A percentile compares a stretch with the other conserved stretches of the same genome.
phyloP scores from a whole-genome alignment of 352 stramenopile genomes.

The Pythium utonaiense region DNA sequence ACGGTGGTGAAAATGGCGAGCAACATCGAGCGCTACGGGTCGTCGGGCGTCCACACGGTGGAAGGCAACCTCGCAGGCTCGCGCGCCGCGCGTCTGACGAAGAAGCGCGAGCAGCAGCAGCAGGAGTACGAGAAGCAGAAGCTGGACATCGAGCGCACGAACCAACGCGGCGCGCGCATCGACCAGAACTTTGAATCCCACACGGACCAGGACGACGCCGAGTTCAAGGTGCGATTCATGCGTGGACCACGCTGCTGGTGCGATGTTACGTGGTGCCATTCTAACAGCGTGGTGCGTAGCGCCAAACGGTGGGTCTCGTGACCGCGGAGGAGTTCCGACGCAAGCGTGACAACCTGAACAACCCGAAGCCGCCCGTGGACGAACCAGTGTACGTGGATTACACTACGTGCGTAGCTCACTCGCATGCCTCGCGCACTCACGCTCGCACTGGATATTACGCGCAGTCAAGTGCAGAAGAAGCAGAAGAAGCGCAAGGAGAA shows the following conservation, averaged over 20 bases:
- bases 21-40: slow-evolving; percentile 77
- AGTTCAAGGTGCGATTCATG: slow-evolving; percentile 70
- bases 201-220: slow-evolving; percentile 71
- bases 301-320: slow-evolving; percentile 91
- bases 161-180: slow-evolving; percentile 81
- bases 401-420: no score
- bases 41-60: slow-evolving; percentile 93
- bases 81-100: slow-evolving; percentile 87
- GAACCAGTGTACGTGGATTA: slow-evolving; percentile 6
- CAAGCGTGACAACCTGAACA: slow-evolving; percentile 77
- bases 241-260: no score
- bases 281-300: slow-evolving; percentile 24
- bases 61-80: slow-evolving; percentile 94
- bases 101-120: slow-evolving; percentile 92
- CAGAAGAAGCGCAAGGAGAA: slow-evolving; percentile 83
- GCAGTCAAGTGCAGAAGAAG: slow-evolving; percentile 38
- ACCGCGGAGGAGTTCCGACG: slow-evolving; percentile 93
- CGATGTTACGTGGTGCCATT: background rate
- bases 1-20: slow-evolving; percentile 34
- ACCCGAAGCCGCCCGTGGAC: slow-evolving; percentile 28
- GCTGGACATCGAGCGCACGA: slow-evolving; percentile 82
- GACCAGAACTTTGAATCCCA: slow-evolving; percentile 90
- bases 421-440: no score
- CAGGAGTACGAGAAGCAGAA: slow-evolving; percentile 93
- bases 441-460: background rate